phyloP scores from a whole-genome alignment of 495 filamentous ascomycete species.

The Niebla homalea region DNA sequence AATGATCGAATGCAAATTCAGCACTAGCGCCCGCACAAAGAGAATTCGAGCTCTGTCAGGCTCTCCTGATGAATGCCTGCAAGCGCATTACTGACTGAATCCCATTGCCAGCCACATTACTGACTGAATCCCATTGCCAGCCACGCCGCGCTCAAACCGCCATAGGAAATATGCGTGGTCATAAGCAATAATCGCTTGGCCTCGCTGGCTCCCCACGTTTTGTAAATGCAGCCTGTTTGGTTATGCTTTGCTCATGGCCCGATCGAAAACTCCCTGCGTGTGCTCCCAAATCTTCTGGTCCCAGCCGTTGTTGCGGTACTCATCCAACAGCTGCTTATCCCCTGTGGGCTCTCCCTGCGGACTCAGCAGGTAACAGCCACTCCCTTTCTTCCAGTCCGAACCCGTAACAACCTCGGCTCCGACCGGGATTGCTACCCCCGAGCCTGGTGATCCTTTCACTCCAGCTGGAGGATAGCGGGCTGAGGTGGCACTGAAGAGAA shows the following conservation, averaged over 20 bases:
- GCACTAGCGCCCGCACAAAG: too few relatives aligned
- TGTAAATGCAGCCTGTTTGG: too few relatives aligned
- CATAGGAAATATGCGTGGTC: too few relatives aligned
- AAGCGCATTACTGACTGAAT: too few relatives aligned
- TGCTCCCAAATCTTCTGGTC: slow-evolving; percentile 25
- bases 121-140: too few relatives aligned
- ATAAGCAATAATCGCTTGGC: too few relatives aligned
- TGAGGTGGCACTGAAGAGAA: slow-evolving; percentile 40
- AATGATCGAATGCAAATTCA: too few relatives aligned
- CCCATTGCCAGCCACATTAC: too few relatives aligned
- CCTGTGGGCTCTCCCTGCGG: slow-evolving; percentile 23
- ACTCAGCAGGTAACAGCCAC: slow-evolving; percentile 26
- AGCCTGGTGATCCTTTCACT: background rate
- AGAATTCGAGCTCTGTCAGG: too few relatives aligned
- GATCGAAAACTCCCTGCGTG: slow-evolving; percentile 24
- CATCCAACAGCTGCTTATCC: slow-evolving; percentile 16
- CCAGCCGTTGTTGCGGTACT: slow-evolving; percentile 21
- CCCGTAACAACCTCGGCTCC: slow-evolving; percentile 16
- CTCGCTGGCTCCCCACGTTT: too few relatives aligned
- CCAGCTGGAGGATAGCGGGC: slow-evolving; percentile 29
- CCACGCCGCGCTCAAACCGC: too few relatives aligned
- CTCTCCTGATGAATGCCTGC: too few relatives aligned
- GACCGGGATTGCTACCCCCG: slow-evolving; percentile 11
- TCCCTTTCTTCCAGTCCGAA: slow-evolving; percentile 19
- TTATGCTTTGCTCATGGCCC: background rate